These are phyloP conservation scores for Alternaria triticina DNA, from an alignment of 2,329 filamentous ascomycete species.

Conservation along the genomic window DNA sequence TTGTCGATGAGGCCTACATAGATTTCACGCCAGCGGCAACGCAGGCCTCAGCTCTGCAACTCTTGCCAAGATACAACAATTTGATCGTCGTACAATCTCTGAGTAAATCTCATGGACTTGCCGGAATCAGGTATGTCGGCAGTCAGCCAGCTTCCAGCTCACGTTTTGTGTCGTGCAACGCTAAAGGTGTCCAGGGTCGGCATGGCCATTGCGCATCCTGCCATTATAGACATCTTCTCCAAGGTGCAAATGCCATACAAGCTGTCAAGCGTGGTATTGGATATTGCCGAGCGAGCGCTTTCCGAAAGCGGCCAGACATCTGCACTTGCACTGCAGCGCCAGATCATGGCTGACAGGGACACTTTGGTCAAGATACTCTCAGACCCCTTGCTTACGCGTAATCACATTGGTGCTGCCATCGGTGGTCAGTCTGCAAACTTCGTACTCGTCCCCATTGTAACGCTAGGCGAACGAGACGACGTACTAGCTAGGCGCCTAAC, in stretches of 20 bases:
- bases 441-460: background rate
- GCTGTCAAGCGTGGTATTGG: background rate
- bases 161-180: background rate
- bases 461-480: background rate
- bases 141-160: background rate
- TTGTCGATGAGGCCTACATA: background rate
- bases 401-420: background rate
- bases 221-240: background rate
- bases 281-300: background rate
- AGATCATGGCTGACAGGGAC: background rate
- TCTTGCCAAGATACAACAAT: background rate
- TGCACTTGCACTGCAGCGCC: background rate
- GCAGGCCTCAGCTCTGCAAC: background rate
- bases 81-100: background rate
- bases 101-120: background rate
- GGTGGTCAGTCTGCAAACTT: background rate
- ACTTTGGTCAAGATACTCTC: background rate
- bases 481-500: background rate
- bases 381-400: background rate
- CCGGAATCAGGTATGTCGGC: background rate
- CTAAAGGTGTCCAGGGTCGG: background rate
- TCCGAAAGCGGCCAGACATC: background rate
- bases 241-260: background rate
- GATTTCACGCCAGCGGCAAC: background rate
- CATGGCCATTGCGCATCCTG: background rate